A percentile compares a stretch with the other conserved stretches of the same genome.
These are phyloP conservation scores for Nigrospora sphaerica DNA, from an alignment of 2,329 filamentous ascomycete genomes.

Conservation along the genomic window DNA sequence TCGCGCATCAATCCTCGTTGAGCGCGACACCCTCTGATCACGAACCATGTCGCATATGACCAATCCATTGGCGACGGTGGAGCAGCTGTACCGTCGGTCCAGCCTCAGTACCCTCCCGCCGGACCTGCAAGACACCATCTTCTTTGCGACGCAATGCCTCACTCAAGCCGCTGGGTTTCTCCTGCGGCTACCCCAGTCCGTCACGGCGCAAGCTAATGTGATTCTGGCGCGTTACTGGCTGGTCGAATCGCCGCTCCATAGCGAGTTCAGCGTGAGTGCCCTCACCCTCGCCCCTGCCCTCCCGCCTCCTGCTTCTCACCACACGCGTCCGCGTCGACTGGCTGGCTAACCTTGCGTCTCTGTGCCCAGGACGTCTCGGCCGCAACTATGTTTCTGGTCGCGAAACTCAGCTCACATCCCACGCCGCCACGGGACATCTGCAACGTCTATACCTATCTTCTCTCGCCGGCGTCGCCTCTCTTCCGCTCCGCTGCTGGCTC, in stretches of 20 bases:
- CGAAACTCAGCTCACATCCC: constrained; percentile 74
- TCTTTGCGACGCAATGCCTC: constrained; percentile 64
- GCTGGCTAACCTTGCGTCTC: constrained; percentile 2
- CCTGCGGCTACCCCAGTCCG: constrained; percentile 75
- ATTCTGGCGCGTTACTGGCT: constrained; percentile 78
- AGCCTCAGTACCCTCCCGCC: constrained; percentile 52
- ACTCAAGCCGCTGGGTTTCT: constrained; percentile 76
- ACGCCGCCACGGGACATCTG: constrained; percentile 73
- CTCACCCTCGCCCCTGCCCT: no score
- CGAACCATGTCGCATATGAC: constrained; percentile 51
- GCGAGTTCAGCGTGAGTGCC: constrained; percentile 47
- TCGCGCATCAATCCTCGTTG: no score
- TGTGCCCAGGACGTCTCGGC: constrained; percentile 66
- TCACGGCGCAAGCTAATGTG: constrained; percentile 79
- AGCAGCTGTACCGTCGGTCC: constrained; percentile 56
- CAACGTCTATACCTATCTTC: constrained; percentile 78
- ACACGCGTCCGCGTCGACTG: no score
- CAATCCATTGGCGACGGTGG: constrained; percentile 66
- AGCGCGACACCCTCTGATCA: no score
- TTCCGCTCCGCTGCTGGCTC: constrained; percentile 29
- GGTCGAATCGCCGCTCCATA: constrained; percentile 43
- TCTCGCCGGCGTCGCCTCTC: constrained; percentile 52
- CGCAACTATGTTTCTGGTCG: constrained; percentile 70
- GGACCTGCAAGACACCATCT: constrained; percentile 65
- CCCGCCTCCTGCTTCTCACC: no score